Conservation (phyloP, 805 yeast genomes). For the Phaffomyces antillensis region DNA sequence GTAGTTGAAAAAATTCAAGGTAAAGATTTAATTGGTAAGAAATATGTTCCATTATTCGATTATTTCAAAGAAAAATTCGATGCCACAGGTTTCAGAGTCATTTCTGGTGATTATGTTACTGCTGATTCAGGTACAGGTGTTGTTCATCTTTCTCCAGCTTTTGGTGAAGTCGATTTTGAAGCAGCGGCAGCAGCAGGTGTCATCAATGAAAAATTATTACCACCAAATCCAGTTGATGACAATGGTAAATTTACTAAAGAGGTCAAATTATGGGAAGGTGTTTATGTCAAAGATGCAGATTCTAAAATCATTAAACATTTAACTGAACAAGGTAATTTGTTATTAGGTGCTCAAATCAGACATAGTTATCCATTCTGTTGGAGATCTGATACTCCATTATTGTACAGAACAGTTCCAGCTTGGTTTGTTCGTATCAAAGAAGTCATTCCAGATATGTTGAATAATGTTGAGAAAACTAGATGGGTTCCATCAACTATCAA, state of each 20-base stretch:
- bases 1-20: conserved; percentile 78
- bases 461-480: conserved; percentile 74
- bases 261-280: conserved; percentile 70
- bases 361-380: conserved; percentile 99
- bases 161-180: conserved; percentile 96
- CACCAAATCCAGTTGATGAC: conserved; percentile 96
- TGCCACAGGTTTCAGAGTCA: conserved; percentile 76
- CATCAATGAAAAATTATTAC: conserved; percentile 55
- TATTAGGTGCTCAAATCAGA: conserved; percentile 74
- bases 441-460: conserved; percentile 82
- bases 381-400: conserved; percentile 98
- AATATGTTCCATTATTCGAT: conserved; percentile 78
- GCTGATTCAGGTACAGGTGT: conserved; percentile 98
- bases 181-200: conserved; percentile 74
- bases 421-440: conserved; percentile 94
- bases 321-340: conserved; percentile 67
- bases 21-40: conserved; percentile 66
- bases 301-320: conserved; percentile 78
- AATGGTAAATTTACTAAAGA: conserved; percentile 74
- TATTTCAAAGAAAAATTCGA: conserved; percentile 72
- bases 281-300: conserved; percentile 94
- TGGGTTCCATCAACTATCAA: conserved; percentile 93
- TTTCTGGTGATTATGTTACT: conserved; percentile 78
- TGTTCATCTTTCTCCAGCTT: conserved; percentile 97
- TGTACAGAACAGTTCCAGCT: conserved; percentile 95